Evolutionary conservation across 805 yeast species (phyloP), one percentile per base, ranked within the genome.

Genomic region (Metschnikowia lochheadii): DNA sequence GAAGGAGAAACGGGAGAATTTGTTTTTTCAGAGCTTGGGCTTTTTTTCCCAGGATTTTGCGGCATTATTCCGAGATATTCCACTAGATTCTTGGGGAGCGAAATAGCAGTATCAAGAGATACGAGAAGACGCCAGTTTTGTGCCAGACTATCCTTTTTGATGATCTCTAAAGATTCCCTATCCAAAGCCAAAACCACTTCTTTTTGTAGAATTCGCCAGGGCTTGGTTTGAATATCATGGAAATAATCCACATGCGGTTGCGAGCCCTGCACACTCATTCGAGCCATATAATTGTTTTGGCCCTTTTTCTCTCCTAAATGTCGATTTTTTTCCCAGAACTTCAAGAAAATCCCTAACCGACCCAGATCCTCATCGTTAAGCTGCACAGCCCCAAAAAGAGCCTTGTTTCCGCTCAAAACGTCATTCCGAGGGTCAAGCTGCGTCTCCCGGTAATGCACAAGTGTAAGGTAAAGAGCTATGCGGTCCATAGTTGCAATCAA

Each of bases 291-390:
- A 2, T 17, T 18, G 20, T 18, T 26, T 10, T 8, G 29, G 11
- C 29, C 11, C 0, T 8, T 4, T 26, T 26, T 3, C 11, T 26
- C 5, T 26, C 29, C 29, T 10, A 26, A 26, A 26, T 26, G 29
- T 26, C 29, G 8, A 26, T 50, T 60, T 48, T 69, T 75, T 43
- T 60, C 57, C 77, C 77, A 73, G 48, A 58, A 73, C 7, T 62
- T 61, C n/a, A 70, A 52, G 41, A 66, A 67, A 13, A 72, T 49
- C 0, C 78, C 78, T 23, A 73, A 53, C 42, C 60, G 54, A 5
- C 57, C 56, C 6, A 38, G 36, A 1, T 42, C 46, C 5, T 52
- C 44, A 48, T 69, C 64, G 52, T 73, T 69, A 17, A 66, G 54
- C 10, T 46, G 40, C 5, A 68, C 56, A 39, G 60, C 60, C 1